Base-by-base conservation (phyloP, 2,329 filamentous ascomycete species). In the Neonectria magnoliae region DNA sequence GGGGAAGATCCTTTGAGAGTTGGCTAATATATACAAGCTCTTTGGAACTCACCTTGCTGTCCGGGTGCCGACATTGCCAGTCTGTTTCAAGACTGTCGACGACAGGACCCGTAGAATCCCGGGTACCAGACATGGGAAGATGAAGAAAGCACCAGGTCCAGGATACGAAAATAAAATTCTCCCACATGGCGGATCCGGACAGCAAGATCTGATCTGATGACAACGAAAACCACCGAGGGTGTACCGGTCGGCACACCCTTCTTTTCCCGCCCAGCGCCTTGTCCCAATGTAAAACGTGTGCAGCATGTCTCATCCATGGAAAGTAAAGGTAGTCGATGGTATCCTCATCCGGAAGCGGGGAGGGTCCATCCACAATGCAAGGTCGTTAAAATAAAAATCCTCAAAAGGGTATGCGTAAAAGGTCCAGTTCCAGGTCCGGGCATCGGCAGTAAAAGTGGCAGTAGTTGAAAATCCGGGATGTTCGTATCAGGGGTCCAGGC, bases 1-100 rank as follows among this genome's bases (percentile, higher is more conserved):
- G 63, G 63, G 71, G 68, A 68, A 71, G 67, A 72, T 74, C 74
- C 76, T 76, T 81, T 81, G 77, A 79, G 75, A 77, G 75, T 79
- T 82, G 79, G 80, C 77, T 78, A 78, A 80, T 83, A 85, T 84
- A 82, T 85, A 85, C 83, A 85, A 81, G 81, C 80, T 81, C 78
- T 76, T 77, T 77, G 74, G 73, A 71, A 81, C 83, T 85, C 79
- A 85, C 83, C 83, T 83, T 80, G 83, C 83, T 85, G 83, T 83
- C 84, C 82, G 76, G 82, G 81, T 76, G 73, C 76, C 73, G 75
- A 76, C 78, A 71, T 69, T 71, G 68, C 69, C 71, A 71, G 71
- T 76, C 62, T 73, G 76, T 71, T 75, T 69, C 38, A 42, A 69
- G 66, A 68, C 62, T 69, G 60, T 74, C 66, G 18, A 73, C 64